Base-by-base conservation (phyloP, 208 protist species). In the Trypanosoma congolense region DNA sequence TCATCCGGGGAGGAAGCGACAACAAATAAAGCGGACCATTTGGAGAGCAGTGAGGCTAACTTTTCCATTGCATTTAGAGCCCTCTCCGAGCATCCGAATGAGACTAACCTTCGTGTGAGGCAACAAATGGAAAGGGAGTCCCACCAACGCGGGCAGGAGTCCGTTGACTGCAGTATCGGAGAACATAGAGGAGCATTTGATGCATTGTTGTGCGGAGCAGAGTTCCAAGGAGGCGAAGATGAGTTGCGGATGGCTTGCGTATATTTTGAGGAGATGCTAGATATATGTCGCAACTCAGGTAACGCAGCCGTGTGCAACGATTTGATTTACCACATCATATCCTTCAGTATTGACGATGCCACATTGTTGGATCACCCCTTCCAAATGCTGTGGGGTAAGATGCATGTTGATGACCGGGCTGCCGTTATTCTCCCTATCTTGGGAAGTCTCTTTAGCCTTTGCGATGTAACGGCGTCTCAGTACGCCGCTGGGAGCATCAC, bases 401-500 rank as follows among this genome's bases (percentile, higher is more conserved):
- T 18, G 30, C 49, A 49, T 22, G 6, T 42, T 36, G 38, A 64
- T 9, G 49, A 64, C 16, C 40, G 42, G 4, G 50, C 43, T 22
- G 29, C 19, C 6, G 31, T 53, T 14, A 40, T 67, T n/a, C 53
- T 67, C 9, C 28, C 62, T 3, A 18, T 53, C 1, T 25, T 75
- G 0, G 53, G 62, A 36, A 44, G 26, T n/a, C 26, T 75, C 12
- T 62, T 75, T 46, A 53, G 50, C 28, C 18, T 28, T 6, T 31
- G 43, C 0, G 42, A 68, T 18, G 47, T 65, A 40, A 42, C 36
- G 21, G 45, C 56, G 3, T 35, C 51, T 9, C n/a, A 70, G 22
- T 26, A 56, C 9, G 70, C 71, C 43, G 53, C 73, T 12, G 73
- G 79, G 36, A 90, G 75, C 50, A 65, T 73, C 28, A 90, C 79